phyloP scores from a whole-genome alignment of 805 yeast species.

The Tetrapisispora pingtungensis region DNA sequence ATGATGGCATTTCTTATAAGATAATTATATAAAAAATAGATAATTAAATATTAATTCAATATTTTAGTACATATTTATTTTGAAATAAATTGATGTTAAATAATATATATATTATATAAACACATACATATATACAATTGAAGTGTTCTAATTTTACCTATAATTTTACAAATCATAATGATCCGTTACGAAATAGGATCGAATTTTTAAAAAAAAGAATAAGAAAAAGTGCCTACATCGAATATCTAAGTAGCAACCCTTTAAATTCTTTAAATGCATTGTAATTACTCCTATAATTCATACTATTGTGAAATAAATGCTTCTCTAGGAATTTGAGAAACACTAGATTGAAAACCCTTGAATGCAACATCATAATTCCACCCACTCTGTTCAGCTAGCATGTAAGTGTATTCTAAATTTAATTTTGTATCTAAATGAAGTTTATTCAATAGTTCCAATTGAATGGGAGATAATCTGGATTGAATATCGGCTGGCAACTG shows the following conservation, averaged over 20 bases:
- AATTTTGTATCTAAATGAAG: conserved; percentile 64
- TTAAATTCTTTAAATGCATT: neutral
- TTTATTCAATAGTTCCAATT: conserved; percentile 54
- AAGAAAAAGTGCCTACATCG: neutral
- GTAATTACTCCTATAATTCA: neutral
- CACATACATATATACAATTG: too few relatives aligned
- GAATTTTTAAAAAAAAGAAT: neutral
- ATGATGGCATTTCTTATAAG: too few relatives aligned
- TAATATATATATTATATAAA: too few relatives aligned
- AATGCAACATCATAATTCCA: conserved; percentile 71
- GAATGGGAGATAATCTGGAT: conserved; percentile 40
- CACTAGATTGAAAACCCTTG: conserved; percentile 59
- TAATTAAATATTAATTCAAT: too few relatives aligned
- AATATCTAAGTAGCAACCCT: neutral
- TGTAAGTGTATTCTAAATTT: conserved; percentile 65
- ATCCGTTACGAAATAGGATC: too few relatives aligned
- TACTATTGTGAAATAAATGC: conserved; percentile 34
- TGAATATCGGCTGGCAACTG: conserved; percentile 48
- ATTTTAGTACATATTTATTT: too few relatives aligned
- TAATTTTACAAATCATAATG: too few relatives aligned
- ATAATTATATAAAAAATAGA: too few relatives aligned
- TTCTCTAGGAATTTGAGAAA: conserved; percentile 47
- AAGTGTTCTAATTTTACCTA: too few relatives aligned
- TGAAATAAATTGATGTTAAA: too few relatives aligned
- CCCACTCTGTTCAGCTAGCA: conserved; percentile 80